These are phyloP conservation scores for Loxodes magnus DNA, from an alignment of 73 alveolate genomes.

Conservation along the genomic window DNA sequence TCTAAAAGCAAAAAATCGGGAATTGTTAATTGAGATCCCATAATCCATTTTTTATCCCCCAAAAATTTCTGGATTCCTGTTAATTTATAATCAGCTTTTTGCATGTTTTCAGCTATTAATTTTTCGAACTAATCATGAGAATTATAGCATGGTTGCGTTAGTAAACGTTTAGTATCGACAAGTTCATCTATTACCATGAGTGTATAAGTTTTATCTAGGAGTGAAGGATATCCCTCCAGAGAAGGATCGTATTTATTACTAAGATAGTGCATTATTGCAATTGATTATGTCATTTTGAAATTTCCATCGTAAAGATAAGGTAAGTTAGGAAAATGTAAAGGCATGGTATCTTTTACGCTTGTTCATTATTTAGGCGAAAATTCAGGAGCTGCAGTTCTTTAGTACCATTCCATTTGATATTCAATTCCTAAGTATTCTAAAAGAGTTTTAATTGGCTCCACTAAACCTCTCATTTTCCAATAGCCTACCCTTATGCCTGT, in stretches of 20 bases:
- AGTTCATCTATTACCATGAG: conserved; percentile 2
- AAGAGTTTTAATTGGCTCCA: conserved; percentile 13
- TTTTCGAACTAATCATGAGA: not conserved
- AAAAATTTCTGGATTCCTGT: not conserved
- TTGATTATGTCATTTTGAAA: conserved; percentile 4
- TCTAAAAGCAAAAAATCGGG: not conserved
- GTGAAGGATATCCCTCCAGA: not conserved
- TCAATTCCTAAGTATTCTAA: conserved; percentile 11
- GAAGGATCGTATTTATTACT: not conserved
- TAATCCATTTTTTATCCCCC: not conserved
- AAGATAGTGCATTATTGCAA: not conserved
- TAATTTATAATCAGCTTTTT: not conserved
- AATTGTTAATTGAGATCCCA: not conserved
- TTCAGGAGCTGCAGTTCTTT: conserved; percentile 8
- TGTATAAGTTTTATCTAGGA: not conserved
- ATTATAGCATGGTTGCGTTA: not conserved
- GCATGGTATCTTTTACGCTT: conserved; percentile 4
- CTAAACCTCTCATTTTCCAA: conserved; percentile 22
- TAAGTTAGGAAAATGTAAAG: conserved; percentile 8
- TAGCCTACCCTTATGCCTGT: too few relatives aligned
- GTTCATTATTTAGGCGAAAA: conserved; percentile 1
- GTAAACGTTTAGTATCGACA: not conserved
- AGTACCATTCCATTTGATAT: conserved; percentile 8
- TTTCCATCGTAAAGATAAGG: conserved; percentile 21
- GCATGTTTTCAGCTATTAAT: too few relatives aligned